Evolutionary conservation across 257 asterid genomes (phyloP).

Genomic region (Nemophila menziesii): DNA sequence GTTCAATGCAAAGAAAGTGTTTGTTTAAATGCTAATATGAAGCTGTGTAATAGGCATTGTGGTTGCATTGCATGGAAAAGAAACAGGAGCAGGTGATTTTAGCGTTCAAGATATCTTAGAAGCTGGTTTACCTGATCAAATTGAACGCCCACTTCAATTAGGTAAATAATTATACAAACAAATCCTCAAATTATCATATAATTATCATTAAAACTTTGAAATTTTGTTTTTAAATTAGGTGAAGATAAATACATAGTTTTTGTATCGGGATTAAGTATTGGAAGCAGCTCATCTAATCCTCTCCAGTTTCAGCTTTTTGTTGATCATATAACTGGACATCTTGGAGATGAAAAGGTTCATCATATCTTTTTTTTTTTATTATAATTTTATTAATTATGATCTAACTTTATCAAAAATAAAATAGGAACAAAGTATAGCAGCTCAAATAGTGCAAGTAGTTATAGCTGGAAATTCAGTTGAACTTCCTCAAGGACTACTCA

Average conservation of each 20-base stretch:
- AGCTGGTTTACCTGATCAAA: conserved; percentile 86
- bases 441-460: conserved; percentile 84
- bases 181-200: not conserved
- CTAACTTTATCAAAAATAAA: conserved; percentile 14
- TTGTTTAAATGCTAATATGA: not conserved
- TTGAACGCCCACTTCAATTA: conserved; percentile 43
- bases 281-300: conserved; percentile 73
- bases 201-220: not conserved
- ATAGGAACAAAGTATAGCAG: conserved; percentile 78
- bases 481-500: conserved; percentile 56
- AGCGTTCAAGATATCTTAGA: conserved; percentile 72
- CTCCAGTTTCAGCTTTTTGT: conserved; percentile 83
- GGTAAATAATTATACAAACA: conserved; percentile 29
- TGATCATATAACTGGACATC: conserved; percentile 96
- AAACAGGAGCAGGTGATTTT: conserved; percentile 72
- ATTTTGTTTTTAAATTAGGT: conserved; percentile 23
- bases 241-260: conserved; percentile 83
- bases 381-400: conserved; percentile 9
- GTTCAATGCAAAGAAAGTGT: not conserved
- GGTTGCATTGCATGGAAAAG: conserved; percentile 83
- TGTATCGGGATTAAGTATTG: conserved; percentile 78
- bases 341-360: conserved; percentile 83
- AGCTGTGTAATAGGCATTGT: conserved; percentile 42
- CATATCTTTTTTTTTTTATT: conserved; percentile 8
- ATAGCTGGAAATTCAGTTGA: conserved; percentile 89